Conservation (phyloP, 2,329 filamentous ascomycete genomes). For the Fusarium hainanense region DNA sequence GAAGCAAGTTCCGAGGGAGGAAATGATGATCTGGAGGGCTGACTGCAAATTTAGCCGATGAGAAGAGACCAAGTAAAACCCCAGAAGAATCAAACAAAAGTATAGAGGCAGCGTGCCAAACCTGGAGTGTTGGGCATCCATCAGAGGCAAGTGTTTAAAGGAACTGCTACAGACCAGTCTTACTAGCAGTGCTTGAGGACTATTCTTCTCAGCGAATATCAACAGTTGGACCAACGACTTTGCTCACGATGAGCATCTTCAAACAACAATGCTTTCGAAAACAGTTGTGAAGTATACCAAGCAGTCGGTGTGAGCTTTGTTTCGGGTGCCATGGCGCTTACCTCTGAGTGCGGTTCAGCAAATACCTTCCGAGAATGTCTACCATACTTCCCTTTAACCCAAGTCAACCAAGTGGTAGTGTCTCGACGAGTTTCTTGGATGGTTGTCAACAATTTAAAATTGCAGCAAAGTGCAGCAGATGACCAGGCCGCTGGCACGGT, state of each 20-base stretch:
- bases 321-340: background rate
- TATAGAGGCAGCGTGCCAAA: background rate
- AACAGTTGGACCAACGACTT: background rate
- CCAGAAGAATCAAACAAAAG: constrained; percentile 39
- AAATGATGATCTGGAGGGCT: background rate
- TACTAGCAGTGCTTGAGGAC: background rate
- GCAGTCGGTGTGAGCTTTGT: background rate
- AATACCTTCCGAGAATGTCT: background rate
- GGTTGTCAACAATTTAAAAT: background rate
- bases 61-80: background rate
- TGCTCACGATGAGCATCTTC: background rate
- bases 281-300: background rate
- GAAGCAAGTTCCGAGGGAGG: background rate
- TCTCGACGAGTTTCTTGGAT: background rate
- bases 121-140: background rate
- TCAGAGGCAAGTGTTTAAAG: background rate
- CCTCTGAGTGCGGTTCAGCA: background rate
- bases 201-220: background rate
- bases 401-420: constrained; percentile 4
- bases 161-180: background rate
- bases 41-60: constrained; percentile 13
- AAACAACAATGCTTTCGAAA: background rate
- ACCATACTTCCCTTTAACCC: background rate
- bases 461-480: background rate
- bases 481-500: background rate